phyloP scores from a whole-genome alignment of 129 eudicot species.

The Flaveria robusta region DNA sequence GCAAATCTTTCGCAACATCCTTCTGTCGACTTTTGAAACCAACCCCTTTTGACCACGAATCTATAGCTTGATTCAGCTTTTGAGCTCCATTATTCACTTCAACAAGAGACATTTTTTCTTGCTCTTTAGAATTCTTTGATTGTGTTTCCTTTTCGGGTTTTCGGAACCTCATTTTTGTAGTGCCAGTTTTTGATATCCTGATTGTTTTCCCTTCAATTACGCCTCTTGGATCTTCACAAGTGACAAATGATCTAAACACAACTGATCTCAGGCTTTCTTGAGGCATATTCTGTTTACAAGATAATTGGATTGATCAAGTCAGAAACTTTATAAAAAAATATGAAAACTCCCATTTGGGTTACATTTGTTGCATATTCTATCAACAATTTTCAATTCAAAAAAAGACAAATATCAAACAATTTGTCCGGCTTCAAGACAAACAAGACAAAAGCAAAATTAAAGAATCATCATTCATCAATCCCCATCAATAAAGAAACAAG shows the following conservation, averaged over 20 bases:
- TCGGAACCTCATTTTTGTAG: constrained; percentile 39
- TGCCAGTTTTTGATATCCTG: constrained; percentile 49
- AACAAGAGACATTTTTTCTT: constrained; percentile 40
- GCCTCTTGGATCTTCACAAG: constrained; percentile 94
- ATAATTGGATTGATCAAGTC: constrained; percentile 46
- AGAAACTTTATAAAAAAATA: constrained; percentile 28
- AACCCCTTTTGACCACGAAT: constrained; percentile 56
- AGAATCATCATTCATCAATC: constrained; percentile 48
- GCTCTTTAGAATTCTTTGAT: constrained; percentile 38
- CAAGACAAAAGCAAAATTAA: constrained; percentile 35
- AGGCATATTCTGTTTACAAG: constrained; percentile 71
- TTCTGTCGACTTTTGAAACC: constrained; percentile 44
- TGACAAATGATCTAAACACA: constrained; percentile 85
- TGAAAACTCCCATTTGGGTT: constrained; percentile 23
- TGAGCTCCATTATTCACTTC: constrained; percentile 72
- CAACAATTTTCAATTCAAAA: constrained; percentile 8
- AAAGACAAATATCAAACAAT: constrained; percentile 37
- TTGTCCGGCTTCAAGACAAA: constrained; percentile 39
- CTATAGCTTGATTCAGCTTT: constrained; percentile 62
- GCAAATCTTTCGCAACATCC: constrained; percentile 64
- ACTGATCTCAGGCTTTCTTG: constrained; percentile 74
- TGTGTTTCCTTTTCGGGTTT: constrained; percentile 32
- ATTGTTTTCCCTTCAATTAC: constrained; percentile 64
- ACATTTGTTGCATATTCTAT: constrained; percentile 29
- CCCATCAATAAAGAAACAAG: constrained; percentile 39